Base-by-base conservation (phyloP, 495 filamentous ascomycete genomes). In the Aspergillus asperescens region DNA sequence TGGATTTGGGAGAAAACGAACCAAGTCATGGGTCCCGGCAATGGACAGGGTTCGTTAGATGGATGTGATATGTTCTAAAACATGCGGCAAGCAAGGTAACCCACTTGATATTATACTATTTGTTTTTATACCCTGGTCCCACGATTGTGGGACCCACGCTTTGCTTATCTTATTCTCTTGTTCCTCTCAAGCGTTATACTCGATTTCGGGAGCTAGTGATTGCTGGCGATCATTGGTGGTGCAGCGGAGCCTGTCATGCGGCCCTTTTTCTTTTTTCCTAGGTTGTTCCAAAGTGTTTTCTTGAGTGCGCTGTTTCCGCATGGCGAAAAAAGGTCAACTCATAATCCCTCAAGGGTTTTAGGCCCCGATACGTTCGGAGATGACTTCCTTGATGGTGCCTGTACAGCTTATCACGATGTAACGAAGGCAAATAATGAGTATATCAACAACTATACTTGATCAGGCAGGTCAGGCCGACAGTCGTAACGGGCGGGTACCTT, bases 1-100 rank as follows among this genome's bases (percentile, higher is more conserved):
- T 74, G 62, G 68, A 73, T 10, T 39, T 34, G 10, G 49, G 32
- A 4, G 59, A 56, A 8, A 55, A 68, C 31, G 51, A 57, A 20
- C 59, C 63, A 7, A 56, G 29, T 13, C 48, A 58, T 10, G 52
- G 43, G 9, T 18, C 56, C 4, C 60, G 56, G 22, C 43, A 9
- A 27, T 55, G 52, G 53, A 37, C 52, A 37, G 59, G 53, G 1
- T 37, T 40, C 3, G 32, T 59, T 44, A 48, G 61, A 10, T 65
- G 70, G 68, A 61, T 64, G 55, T 65, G 48, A 34, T 27, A 31
- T 34, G 31, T 12, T 18, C 28, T 38, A 7, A 25, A 12, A 24
- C 20, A 22, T 16, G 5, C 18, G 24, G n/a, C 42, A 45, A 1
- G 7, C 42, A 45, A 45, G 19, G 31, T 31, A 19, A 24, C 10